Conservation (phyloP, 2,329 filamentous ascomycete genomes). For the Colletotrichum musicola region DNA sequence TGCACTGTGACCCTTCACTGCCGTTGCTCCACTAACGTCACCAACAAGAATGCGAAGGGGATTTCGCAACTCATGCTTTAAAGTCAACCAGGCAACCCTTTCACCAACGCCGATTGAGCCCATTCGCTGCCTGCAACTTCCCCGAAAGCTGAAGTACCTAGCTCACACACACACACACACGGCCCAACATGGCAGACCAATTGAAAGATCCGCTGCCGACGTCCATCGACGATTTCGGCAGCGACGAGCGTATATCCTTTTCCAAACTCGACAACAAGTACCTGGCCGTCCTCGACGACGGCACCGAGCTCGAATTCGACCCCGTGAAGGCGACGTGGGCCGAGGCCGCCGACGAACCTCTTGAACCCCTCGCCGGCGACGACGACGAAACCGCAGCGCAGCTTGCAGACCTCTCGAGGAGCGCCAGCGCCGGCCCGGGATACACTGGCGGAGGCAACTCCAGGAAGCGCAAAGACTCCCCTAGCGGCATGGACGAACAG, state of each 20-base stretch:
- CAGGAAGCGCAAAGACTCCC: constrained; percentile 59
- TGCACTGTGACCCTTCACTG: constrained; percentile 11
- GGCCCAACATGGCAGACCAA: constrained; percentile 24
- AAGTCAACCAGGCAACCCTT: background rate
- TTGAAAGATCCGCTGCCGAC: constrained; percentile 64
- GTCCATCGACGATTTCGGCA: constrained; percentile 76
- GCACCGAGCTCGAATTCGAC: constrained; percentile 88
- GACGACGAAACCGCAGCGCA: constrained; percentile 48
- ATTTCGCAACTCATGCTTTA: constrained; percentile 17
- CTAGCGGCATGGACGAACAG: constrained; percentile 9
- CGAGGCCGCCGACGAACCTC: constrained; percentile 65
- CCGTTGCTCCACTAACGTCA: constrained; percentile 35
- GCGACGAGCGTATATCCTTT: constrained; percentile 86
- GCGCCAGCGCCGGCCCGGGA: constrained; percentile 28
- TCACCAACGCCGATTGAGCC: background rate
- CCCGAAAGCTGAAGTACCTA: background rate
- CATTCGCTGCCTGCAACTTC: background rate
- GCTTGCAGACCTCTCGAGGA: constrained; percentile 40
- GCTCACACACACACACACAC: background rate
- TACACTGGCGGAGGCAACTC: constrained; percentile 41
- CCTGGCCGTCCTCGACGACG: constrained; percentile 86
- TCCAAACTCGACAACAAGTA: constrained; percentile 86
- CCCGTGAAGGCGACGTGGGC: constrained; percentile 79
- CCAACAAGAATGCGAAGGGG: constrained; percentile 19
- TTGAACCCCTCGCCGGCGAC: constrained; percentile 55